These are phyloP conservation scores for Sphagnum magellanicum DNA, from an alignment of 228 moss, liverwort and hornwort species.

Conservation along the genomic window DNA sequence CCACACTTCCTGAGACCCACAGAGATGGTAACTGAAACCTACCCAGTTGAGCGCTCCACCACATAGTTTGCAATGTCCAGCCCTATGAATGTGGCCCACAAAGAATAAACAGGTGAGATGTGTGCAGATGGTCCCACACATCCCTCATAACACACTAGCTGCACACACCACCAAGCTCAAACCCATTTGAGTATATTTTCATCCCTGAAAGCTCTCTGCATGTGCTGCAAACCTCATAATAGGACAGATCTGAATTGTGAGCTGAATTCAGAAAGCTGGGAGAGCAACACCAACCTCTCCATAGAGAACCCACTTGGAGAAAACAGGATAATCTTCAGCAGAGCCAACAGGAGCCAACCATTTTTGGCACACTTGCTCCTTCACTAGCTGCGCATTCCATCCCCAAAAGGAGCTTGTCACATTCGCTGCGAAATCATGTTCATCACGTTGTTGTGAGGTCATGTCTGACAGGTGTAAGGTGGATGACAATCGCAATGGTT, in stretches of 20 bases:
- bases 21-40: neutral
- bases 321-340: constrained; percentile 80
- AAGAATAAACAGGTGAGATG: constrained; percentile 84
- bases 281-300: constrained; percentile 57
- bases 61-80: constrained; percentile 88
- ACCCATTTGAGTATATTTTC: neutral
- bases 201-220: neutral
- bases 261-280: too few species aligned
- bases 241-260: too few species aligned
- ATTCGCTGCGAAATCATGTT: constrained; percentile 36
- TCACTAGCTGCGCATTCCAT: constrained; percentile 70
- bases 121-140: constrained; percentile 75
- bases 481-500: constrained; percentile 42
- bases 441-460: constrained; percentile 20
- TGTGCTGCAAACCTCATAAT: neutral
- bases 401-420: neutral
- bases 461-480: constrained; percentile 19
- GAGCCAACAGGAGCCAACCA: constrained; percentile 94
- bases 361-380: constrained; percentile 84
- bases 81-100: constrained; percentile 95
- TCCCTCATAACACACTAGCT: constrained; percentile 79
- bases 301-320: constrained; percentile 91
- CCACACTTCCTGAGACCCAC: too few species aligned
- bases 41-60: constrained; percentile 90
- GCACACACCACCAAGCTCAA: constrained; percentile 2